These are phyloP conservation scores for Cytidiella melzeri DNA, from an alignment of 768 basidiomycete genomes.

Conservation along the genomic window DNA sequence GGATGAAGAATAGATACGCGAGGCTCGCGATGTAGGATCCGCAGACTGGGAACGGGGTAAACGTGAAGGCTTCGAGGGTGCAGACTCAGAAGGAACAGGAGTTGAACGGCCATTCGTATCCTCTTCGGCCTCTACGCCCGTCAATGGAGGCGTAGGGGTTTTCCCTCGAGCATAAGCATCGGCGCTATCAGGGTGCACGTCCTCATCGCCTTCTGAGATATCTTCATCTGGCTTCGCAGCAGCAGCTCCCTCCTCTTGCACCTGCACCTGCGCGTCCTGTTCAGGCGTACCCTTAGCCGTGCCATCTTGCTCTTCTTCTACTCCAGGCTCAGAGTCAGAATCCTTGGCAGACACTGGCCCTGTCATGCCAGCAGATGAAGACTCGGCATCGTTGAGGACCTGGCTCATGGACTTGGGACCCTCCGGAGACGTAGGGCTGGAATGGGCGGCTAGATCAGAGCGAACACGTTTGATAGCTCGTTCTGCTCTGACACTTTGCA, in stretches of 20 bases:
- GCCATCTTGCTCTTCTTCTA: neutral
- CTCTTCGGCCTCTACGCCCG: slow-evolving; percentile 14
- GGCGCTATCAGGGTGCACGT: neutral
- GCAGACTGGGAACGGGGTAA: slow-evolving; percentile 78
- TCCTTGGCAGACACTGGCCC: slow-evolving; percentile 14
- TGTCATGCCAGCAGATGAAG: neutral
- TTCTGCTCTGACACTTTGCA: slow-evolving; percentile 83
- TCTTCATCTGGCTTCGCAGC: neutral
- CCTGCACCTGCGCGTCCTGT: neutral
- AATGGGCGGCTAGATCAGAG: slow-evolving; percentile 77
- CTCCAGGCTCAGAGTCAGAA: slow-evolving; percentile 21
- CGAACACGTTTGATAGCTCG: slow-evolving; percentile 83
- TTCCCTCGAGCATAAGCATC: neutral
- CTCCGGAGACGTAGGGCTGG: slow-evolving; percentile 30
- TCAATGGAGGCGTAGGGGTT: neutral
- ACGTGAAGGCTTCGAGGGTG: slow-evolving; percentile 31
- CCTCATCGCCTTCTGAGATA: slow-evolving; percentile 11
- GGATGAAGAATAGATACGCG: slow-evolving; percentile 45
- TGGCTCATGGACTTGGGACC: slow-evolving; percentile 28
- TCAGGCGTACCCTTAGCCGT: neutral
- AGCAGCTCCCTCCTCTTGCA: slow-evolving; percentile 1
- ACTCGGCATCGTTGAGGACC: slow-evolving; percentile 21
- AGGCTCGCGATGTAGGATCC: slow-evolving; percentile 62
- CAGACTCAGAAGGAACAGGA: slow-evolving; percentile 22
- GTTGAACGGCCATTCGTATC: slow-evolving; percentile 18